Base-by-base conservation (phyloP, 1,139 yeast genomes). In the Saccharomyces hybrid region DNA sequence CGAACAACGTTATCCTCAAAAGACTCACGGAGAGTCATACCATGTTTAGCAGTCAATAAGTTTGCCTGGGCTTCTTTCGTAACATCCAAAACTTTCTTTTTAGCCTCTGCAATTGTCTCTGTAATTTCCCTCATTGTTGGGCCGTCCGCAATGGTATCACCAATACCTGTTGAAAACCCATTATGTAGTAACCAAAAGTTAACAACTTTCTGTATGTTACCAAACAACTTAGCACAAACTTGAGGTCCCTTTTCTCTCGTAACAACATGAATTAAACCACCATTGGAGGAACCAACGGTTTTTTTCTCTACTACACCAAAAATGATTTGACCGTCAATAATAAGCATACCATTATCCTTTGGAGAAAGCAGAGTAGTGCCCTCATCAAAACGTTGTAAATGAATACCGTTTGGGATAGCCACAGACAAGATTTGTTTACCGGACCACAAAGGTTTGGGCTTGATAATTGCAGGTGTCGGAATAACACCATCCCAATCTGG, bases 111-210 rank as follows among this genome's bases (percentile, higher is more conserved):
- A 73, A 95, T 95, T 2, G 98, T 91, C 56, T 86, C 84, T 1
- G 97, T 93, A 64, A 95, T 90, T 61, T 86, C 86, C 64, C 85
- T 84, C 97, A 95, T 95, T 42, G 99, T 93, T 48, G 82, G 85
- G n/a, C 91, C 83, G 78, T 95, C 99, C 50, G 99, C 99, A 76
- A 95, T 93, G 3, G 99, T 95, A 74, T 95, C 99, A 78, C 99
- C 99, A 74, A 95, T 93, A 81, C 99, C 99, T 66, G 95, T 95
- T 16, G 98, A 90, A 75, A 95, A 95, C 56, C 99, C 98, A 67
- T 88, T 88, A 70, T 95, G 99, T 56, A 95, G 78, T 59, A 95
- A 79, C 99, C 99, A 95, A 72, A 81, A 95, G 72, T 95, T 95
- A 50, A 90, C 97, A 57, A 93, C 96, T 70, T 90, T 91, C 73